These are phyloP conservation scores for Ormosia emarginata DNA, from an alignment of 306 rosid genomes.

Conservation along the genomic window DNA sequence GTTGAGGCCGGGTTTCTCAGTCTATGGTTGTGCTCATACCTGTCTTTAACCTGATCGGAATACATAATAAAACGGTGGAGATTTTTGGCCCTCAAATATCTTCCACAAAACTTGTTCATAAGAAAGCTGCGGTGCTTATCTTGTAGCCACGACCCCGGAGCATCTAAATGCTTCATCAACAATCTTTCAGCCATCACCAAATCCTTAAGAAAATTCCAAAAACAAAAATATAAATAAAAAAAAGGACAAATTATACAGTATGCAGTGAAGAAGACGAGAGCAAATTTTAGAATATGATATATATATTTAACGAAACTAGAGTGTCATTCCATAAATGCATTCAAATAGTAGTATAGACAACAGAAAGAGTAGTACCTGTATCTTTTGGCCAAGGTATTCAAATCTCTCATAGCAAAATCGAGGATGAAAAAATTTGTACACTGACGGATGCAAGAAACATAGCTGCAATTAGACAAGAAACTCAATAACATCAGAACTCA, in stretches of 20 bases:
- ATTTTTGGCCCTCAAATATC: slow-evolving; percentile 67
- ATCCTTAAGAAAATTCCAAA: slow-evolving; percentile 39
- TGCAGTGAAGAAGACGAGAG: not conserved
- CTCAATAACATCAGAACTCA: not conserved
- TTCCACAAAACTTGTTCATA: slow-evolving; percentile 78
- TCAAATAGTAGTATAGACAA: not conserved
- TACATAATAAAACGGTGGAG: slow-evolving; percentile 54
- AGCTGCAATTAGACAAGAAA: slow-evolving; percentile 45
- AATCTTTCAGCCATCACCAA: slow-evolving; percentile 84
- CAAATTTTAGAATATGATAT: not conserved
- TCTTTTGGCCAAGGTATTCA: slow-evolving; percentile 81
- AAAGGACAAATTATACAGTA: not conserved
- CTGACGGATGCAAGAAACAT: slow-evolving; percentile 76
- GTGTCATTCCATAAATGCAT: slow-evolving; percentile 5
- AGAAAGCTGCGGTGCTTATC: slow-evolving; percentile 69
- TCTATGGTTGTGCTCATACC: slow-evolving; percentile 50
- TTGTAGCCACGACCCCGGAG: slow-evolving; percentile 75
- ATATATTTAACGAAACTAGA: not conserved
- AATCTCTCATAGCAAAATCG: slow-evolving; percentile 75
- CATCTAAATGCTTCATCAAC: slow-evolving; percentile 89
- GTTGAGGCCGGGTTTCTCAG: slow-evolving; percentile 62
- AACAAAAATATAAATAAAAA: not conserved
- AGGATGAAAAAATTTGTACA: slow-evolving; percentile 76
- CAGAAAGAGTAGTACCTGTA: slow-evolving; percentile 49
- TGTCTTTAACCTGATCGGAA: slow-evolving; percentile 52